A percentile compares a stretch with the other conserved stretches of the same genome.
Evolutionary conservation across 352 stramenopile genomes (phyloP).

Genomic region (Poterioochromonas sp.): DNA sequence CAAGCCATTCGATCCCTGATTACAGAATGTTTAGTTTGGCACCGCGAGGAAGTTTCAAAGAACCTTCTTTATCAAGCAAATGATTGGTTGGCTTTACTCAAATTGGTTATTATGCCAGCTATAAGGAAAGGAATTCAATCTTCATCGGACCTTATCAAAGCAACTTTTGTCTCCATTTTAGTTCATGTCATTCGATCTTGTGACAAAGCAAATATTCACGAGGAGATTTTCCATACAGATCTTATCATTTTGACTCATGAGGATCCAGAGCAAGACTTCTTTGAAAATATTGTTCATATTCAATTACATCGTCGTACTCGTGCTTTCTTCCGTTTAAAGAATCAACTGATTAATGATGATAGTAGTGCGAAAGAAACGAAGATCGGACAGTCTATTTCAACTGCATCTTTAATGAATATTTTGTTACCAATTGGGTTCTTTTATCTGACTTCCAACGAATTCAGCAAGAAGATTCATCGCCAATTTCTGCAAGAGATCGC

Average conservation of each 20-base stretch:
- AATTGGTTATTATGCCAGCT: slow-evolving; percentile 3
- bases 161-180: neutral
- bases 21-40: neutral
- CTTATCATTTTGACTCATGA: slow-evolving; percentile 46
- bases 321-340: slow-evolving; percentile 75
- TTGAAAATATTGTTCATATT: slow-evolving; percentile 96
- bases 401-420: slow-evolving; percentile 77
- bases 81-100: neutral
- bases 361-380: slow-evolving; percentile 28
- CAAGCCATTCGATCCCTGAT: slow-evolving; percentile 11
- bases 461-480: slow-evolving; percentile 60
- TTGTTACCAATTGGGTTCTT: slow-evolving; percentile 88
- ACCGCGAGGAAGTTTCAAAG: too few species aligned
- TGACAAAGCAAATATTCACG: neutral
- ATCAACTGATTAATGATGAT: slow-evolving; percentile 54
- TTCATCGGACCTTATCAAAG: neutral
- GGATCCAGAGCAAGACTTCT: slow-evolving; percentile 91
- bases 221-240: slow-evolving; percentile 32
- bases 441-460: slow-evolving; percentile 82
- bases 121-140: neutral
- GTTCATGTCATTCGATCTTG: neutral
- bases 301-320: slow-evolving; percentile 86
- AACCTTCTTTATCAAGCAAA: neutral
- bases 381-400: slow-evolving; percentile 50
- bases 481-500: slow-evolving; percentile 83